Evolutionary conservation across 768 basidiomycete genomes (phyloP), one percentile per base, ranked within the genome.

Genomic region (Pleurotus eryngii): DNA sequence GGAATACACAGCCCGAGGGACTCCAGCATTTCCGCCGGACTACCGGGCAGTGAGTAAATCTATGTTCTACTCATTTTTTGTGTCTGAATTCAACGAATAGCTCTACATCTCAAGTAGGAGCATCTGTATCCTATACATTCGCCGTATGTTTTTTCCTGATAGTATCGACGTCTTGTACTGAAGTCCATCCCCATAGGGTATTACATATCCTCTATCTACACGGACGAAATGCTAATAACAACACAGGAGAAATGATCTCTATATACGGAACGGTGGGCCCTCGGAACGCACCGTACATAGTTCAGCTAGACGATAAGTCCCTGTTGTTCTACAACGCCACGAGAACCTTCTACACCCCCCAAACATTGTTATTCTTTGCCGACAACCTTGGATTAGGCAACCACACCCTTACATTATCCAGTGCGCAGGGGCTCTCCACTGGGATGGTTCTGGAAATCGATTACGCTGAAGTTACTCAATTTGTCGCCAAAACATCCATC

Each of bases 201-300:
- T 49, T 17, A 26, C 8, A 26, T 26, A 6, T 14, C 22, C 15
- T n/a, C 22, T 27, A 20, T 8, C 3, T 49, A 49, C 6, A 26
- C 7, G 8, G 24, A 11, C 26, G 20, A 35, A 17, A 26, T 30
- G 64, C 7, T 66, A 59, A 49, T 17, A 15, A 14, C 18, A 8
- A 7, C 35, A 5, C 62, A 63, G 47, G 68, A 57, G 27, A 64
- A 64, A 59, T 62, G 61, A 42, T 76, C 56, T 49, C 69, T 18
- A 67, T 76, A 20, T 70, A 70, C 24, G 76, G 77, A 4, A n/a
- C 71, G 4, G 70, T 76, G 35, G 67, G 70, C n/a, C 66, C 68
- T 20, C 46, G 57, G 12, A 59, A 66, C 24, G 61, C 59, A 1
- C 43, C 59, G 4, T 72, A 66, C 38, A 51, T 53, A 4, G 61